Base-by-base conservation (phyloP, 352 stramenopile species). In the Phytophthora cactorum region DNA sequence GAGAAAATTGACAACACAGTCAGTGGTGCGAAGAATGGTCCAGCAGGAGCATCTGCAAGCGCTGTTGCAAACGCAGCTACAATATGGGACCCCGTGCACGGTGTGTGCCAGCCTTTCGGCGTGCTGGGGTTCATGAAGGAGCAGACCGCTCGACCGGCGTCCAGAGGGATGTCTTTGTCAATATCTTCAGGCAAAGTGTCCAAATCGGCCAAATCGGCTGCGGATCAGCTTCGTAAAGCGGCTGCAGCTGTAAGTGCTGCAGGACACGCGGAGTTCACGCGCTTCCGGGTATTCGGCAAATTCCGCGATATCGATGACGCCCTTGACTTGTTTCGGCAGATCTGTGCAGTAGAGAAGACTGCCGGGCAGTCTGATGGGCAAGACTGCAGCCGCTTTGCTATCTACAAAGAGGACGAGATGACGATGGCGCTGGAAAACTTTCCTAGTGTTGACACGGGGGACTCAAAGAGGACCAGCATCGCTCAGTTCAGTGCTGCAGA, bases 361-460 rank as follows among this genome's bases (percentile, higher is more conserved):
- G 28, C 63, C 0, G 46, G 47, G 0, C 50, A 72, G 8, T 50
- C 64, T 4, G 60, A 76, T 0, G 55, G 60, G 0, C 72, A 55
- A 5, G 84, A 95, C 59, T 79, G 69, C 9, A 81, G 76, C 29
- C 74, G 72, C 10, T 95, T 95, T 25, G 81, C 74, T 34, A 67
- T 93, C 43, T 95, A 92, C 75, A 95, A 95, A 49, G 86, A 95
- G 49, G 83, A 89, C 50, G 86, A 93, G 36, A 90, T 95, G 72
- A 89, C 83, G 2, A 91, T 95, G 87, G 72, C 66, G 0, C 67
- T 95, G 28, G 81, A 90, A 43, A 95, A 92, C 56, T 90, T 85
- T 36, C 57, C 63, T n/a, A 80, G 56, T 31, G 67, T 56, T 11
- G 44, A 64, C 5, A 6, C 22, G 1, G 17, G 38, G 1, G 46